Conservation (phyloP, 73 alveolate genomes). For the Symbiodinium pilosum region DNA sequence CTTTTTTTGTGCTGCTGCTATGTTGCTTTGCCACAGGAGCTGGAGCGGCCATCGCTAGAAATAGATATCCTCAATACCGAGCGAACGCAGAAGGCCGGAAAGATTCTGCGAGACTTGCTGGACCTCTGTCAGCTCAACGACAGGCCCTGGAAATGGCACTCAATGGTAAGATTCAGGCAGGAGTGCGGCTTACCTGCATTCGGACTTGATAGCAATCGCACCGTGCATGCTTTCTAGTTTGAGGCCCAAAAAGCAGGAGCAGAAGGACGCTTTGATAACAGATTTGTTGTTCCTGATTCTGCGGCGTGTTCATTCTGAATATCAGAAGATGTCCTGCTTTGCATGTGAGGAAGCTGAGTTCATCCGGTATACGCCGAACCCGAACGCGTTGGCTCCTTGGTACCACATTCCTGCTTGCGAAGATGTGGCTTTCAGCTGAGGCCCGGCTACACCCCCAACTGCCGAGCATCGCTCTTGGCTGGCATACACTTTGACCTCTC, state of each 20-base stretch:
- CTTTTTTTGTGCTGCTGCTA: too few species aligned
- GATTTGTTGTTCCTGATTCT: too few species aligned
- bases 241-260: conserved; percentile 94
- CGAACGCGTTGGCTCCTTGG: conserved; percentile 30
- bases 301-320: too few species aligned
- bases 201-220: not conserved
- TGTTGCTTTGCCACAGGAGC: too few species aligned
- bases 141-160: conserved; percentile 93
- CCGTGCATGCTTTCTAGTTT: not conserved
- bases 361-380: conserved; percentile 90
- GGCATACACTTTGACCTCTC: not conserved
- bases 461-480: conserved; percentile 47
- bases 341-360: conserved; percentile 75
- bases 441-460: conserved; percentile 95
- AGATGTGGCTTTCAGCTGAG: not conserved
- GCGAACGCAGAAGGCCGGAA: conserved; percentile 93
- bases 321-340: too few species aligned
- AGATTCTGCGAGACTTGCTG: too few species aligned
- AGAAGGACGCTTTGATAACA: conserved; percentile 40
- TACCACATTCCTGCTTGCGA: not conserved
- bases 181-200: conserved; percentile 35
- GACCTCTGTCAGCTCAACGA: too few species aligned
- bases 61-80: conserved; percentile 70
- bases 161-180: conserved; percentile 90
- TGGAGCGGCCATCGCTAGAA: conserved; percentile 80